Percentiles rank a stretch among this genome's conserved stretches.
Evolutionary conservation across 2,329 filamentous ascomycete species (phyloP).

Genomic region (Tetracladium maxilliforme): DNA sequence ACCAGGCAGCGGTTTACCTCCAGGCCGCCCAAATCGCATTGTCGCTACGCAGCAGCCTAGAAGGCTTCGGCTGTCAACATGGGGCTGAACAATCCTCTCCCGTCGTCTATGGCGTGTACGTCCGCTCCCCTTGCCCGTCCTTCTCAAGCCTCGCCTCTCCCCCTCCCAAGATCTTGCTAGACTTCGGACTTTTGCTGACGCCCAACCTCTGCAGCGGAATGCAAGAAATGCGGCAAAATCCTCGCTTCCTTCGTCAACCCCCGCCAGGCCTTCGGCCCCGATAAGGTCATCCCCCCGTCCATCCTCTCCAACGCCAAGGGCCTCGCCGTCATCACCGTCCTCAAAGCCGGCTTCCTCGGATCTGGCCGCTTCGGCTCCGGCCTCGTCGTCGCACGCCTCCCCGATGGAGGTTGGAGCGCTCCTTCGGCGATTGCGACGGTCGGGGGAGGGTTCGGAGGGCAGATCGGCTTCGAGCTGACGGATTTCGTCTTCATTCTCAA

Average conservation of each 20-base stretch:
- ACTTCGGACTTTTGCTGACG: constrained; percentile 6
- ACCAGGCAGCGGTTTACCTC: not conserved
- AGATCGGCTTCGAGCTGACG: constrained; percentile 77
- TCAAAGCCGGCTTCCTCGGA: constrained; percentile 78
- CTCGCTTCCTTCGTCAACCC: constrained; percentile 90
- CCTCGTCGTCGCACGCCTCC: constrained; percentile 64
- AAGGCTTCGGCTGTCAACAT: constrained; percentile 28
- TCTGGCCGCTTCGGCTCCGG: constrained; percentile 72
- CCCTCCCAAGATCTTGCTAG: constrained; percentile 7
- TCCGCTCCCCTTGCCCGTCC: constrained; percentile 11
- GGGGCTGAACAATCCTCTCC: constrained; percentile 53
- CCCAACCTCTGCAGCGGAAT: constrained; percentile 55
- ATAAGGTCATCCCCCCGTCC: constrained; percentile 89
- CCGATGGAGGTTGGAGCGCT: constrained; percentile 68
- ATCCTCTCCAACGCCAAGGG: constrained; percentile 88
- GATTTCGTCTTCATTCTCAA: constrained; percentile 99
- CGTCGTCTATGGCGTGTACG: constrained; percentile 55
- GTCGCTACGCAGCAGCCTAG: too few species aligned
- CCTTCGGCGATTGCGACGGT: constrained; percentile 69
- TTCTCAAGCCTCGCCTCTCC: constrained; percentile 6
- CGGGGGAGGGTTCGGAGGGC: constrained; percentile 70
- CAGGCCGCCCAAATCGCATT: not conserved
- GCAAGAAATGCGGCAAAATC: constrained; percentile 94
- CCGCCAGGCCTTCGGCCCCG: constrained; percentile 81
- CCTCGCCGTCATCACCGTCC: constrained; percentile 71